Evolutionary conservation across 768 basidiomycete genomes (phyloP).

Genomic region (Asterophora parasitica): DNA sequence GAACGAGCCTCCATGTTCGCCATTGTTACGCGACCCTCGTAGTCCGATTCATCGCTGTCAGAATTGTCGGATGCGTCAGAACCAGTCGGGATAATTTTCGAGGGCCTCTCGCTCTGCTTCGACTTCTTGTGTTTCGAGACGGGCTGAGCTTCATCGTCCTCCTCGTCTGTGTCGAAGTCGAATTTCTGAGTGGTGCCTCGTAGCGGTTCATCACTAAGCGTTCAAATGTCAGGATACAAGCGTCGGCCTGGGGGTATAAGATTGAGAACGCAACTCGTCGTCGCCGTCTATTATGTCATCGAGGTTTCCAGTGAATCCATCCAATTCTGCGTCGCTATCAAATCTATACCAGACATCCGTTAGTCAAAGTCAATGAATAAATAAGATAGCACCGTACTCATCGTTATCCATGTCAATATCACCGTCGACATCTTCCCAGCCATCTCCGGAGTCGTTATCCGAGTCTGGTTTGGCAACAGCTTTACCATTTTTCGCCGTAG

Average conservation of each 20-base stretch:
- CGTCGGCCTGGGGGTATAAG: neutral
- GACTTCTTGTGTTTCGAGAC: conserved; percentile 44
- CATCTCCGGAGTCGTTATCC: conserved; percentile 35
- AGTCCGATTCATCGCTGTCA: conserved; percentile 41
- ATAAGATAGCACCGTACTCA: conserved; percentile 7
- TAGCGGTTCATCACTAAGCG: conserved; percentile 45
- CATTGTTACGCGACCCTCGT: conserved; percentile 57
- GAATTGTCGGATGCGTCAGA: conserved; percentile 49
- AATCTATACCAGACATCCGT: conserved; percentile 39
- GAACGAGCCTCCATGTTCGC: conserved; percentile 82
- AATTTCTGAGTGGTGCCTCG: conserved; percentile 52
- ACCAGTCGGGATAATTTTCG: conserved; percentile 45
- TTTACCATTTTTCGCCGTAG: conserved; percentile 19
- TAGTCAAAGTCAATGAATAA: conserved; percentile 8
- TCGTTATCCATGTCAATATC: conserved; percentile 36
- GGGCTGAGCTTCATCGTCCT: conserved; percentile 31
- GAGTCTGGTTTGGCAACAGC: conserved; percentile 14
- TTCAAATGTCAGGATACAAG: conserved; percentile 7
- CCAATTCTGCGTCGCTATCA: conserved; percentile 38
- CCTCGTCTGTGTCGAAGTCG: conserved; percentile 60
- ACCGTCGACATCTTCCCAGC: conserved; percentile 63
- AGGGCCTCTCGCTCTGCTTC: conserved; percentile 44
- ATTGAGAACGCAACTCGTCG: conserved; percentile 33
- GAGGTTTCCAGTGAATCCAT: conserved; percentile 38
- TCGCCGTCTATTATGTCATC: conserved; percentile 48